Evolutionary conservation across 176 grass and related monocot genomes (phyloP).

Genomic region (Rhynchospora breviuscula): DNA sequence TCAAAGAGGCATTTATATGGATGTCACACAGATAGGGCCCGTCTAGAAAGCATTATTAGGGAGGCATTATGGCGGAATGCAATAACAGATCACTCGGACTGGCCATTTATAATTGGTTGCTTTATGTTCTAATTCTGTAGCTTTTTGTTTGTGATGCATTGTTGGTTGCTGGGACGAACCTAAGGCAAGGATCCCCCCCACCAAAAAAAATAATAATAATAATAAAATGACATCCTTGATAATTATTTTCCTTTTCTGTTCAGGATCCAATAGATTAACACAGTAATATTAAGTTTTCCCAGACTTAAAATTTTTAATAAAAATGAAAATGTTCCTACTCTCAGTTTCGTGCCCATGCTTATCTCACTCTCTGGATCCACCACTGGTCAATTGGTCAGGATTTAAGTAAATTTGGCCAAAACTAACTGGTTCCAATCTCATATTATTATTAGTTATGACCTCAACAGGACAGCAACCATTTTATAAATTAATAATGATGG

Average conservation of each 20-base stretch:
- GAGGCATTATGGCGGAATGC: not conserved
- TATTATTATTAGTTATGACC: not conserved
- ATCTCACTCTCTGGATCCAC: too few relatives aligned
- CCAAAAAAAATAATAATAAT: too few relatives aligned
- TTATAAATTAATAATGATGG: not conserved
- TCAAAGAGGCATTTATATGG: not conserved
- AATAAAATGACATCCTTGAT: too few relatives aligned
- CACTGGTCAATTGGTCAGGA: not conserved
- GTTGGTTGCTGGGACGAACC: not conserved
- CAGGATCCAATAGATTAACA: too few relatives aligned
- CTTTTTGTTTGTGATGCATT: not conserved
- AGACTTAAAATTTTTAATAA: too few relatives aligned
- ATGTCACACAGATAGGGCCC: not conserved
- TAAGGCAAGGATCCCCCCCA: too few relatives aligned
- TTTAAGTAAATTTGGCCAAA: not conserved
- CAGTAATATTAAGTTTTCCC: too few relatives aligned
- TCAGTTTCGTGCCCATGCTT: too few relatives aligned
- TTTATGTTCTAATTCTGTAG: not conserved
- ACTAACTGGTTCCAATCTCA: not conserved
- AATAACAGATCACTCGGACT: not conserved
- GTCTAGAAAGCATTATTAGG: not conserved
- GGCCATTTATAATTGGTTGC: not conserved
- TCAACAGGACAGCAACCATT: not conserved
- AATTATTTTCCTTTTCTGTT: too few relatives aligned
- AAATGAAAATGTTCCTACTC: too few relatives aligned